Conservation (phyloP, 73 alveolate species). For the Stentor coeruleus region DNA sequence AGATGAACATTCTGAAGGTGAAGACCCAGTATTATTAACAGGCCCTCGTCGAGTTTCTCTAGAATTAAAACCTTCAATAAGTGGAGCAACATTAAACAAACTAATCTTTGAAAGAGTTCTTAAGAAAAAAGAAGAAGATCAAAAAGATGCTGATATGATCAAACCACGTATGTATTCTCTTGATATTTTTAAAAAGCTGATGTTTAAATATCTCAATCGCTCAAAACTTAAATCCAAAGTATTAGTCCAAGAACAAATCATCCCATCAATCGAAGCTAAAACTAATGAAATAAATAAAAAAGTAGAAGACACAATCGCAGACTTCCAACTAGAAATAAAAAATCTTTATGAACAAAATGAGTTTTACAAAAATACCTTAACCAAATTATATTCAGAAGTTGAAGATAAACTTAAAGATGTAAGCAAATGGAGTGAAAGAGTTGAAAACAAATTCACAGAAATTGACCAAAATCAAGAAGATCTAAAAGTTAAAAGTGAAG, state of each 20-base stretch:
- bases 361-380: neutral
- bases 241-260: neutral
- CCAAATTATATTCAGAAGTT: neutral
- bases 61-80: neutral
- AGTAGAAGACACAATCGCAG: neutral
- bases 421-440: neutral
- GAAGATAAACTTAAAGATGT: neutral
- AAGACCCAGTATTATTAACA: neutral
- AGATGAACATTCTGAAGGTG: neutral
- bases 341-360: neutral
- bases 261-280: neutral
- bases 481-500: neutral
- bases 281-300: neutral
- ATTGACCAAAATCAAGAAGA: neutral
- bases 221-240: neutral
- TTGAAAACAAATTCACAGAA: neutral
- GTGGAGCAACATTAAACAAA: neutral
- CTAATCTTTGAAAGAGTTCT: neutral
- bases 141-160: neutral
- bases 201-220: neutral
- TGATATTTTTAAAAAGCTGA: neutral
- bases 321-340: neutral
- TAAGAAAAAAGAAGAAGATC: neutral
- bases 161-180: neutral
- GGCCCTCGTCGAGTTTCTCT: neutral